Conservation (phyloP, 495 filamentous ascomycete species). For the Xylona heveae region DNA sequence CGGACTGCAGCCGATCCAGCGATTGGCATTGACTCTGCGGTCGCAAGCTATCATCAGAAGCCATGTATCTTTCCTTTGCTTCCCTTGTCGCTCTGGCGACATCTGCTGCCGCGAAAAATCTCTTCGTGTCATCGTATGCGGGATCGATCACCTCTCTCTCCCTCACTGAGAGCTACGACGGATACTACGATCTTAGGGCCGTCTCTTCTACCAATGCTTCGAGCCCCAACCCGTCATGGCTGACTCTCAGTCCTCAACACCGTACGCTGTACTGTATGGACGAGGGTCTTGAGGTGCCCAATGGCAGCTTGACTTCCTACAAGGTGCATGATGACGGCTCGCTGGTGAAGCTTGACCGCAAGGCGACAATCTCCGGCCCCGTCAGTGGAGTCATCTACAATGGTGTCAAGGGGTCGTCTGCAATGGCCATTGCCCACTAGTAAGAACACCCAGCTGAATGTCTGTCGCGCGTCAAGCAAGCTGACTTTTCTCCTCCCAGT, state of each 20-base stretch:
- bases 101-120: no score
- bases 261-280: conserved; percentile 7
- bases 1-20: no score
- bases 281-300: conserved; percentile 3
- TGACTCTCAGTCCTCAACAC: conserved; percentile 3
- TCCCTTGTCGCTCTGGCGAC: no score
- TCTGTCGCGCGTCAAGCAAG: conserved; percentile 5
- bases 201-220: not conserved
- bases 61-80: no score
- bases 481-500: conserved; percentile 8
- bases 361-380: no score
- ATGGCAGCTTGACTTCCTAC: not conserved
- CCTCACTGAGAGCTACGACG: not conserved
- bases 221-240: conserved; percentile 4
- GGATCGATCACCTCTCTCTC: conserved; percentile 2
- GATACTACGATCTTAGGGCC: not conserved
- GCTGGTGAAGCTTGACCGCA: conserved; percentile 2
- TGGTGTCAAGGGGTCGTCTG: conserved; percentile 7
- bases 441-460: conserved; percentile 8
- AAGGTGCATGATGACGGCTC: not conserved
- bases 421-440: conserved; percentile 14
- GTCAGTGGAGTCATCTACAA: conserved; percentile 5
- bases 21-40: no score
- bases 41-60: no score
- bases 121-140: not conserved